Evolutionary conservation across 2,329 filamentous ascomycete species (phyloP), one percentile per base, ranked within the genome.

Genomic region (Venturia effusa): DNA sequence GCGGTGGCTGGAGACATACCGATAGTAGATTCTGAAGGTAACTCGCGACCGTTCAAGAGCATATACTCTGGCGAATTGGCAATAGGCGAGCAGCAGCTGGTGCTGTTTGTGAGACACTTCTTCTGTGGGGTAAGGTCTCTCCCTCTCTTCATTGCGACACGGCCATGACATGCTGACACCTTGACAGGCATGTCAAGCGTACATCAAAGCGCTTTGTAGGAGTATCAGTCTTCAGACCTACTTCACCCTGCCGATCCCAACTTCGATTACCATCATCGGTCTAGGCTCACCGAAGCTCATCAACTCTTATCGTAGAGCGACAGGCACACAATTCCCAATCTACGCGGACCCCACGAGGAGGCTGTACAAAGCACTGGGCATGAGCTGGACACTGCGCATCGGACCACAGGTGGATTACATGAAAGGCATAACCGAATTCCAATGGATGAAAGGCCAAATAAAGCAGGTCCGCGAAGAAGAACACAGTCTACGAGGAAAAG

Each of bases 101-200:
- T 91, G 55, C 84, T 92, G 68, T 92, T 92, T 71, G 81, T 92
- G 65, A 82, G 89, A 59, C 88, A 92, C 75, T 92, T 92, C 75
- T 91, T 89, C 79, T 92, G 89, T 71, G 88, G 88, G 40, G 88
- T 90, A 80, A 74, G 87, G 80, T 51, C 10, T 43, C 61, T 8
- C 54, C 34, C n/a, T 19, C n/a, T 17, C 63, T 51, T 7, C 1
- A 22, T 19, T 22, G 10, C 30, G 19, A 39, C 41, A 54, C 27
- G 4, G n/a, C 40, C n/a, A 66, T 65, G 71, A 63, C 69, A 66
- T 66, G 45, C 61, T 34, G 22, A 61, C 37, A 3, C 22, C 40
- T 10, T n/a, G 39, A 7, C 30, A 90, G 86, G 88, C 87, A 73
- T 92, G 89, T 75, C 88, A 91, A 73, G 87, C 90, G 72, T 92